A percentile compares a stretch with the other conserved stretches of the same genome.
Evolutionary conservation across 139 green algal genomes (phyloP).

Genomic region (Coccomyxa sp.): DNA sequence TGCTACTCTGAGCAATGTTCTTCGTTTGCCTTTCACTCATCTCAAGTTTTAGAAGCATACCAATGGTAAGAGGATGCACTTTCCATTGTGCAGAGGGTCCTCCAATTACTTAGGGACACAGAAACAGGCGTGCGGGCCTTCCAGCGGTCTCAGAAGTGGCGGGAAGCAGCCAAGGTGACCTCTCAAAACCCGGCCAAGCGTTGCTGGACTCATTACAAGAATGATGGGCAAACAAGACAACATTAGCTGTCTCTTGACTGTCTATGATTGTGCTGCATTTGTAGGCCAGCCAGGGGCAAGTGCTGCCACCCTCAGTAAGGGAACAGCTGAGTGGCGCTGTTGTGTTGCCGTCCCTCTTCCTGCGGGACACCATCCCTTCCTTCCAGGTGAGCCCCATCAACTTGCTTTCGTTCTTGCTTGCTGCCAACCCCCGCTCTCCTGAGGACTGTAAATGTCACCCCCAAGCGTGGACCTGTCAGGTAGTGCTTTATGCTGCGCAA

Average conservation of each 20-base stretch:
- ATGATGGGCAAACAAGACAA: neutral
- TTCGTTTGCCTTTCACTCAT: too few relatives aligned
- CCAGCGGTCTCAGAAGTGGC: constrained; percentile 31
- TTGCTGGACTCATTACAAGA: neutral
- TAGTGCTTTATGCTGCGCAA: too few relatives aligned
- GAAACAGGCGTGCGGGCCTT: constrained; percentile 34
- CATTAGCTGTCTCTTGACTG: neutral
- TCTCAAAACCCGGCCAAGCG: neutral
- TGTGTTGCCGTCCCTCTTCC: constrained; percentile 24
- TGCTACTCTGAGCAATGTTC: too few relatives aligned
- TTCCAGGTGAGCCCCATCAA: neutral
- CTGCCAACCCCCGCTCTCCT: too few relatives aligned
- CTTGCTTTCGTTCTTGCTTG: neutral
- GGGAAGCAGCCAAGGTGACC: constrained; percentile 17
- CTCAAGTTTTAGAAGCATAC: neutral
- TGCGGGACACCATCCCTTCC: neutral
- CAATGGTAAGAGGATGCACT: neutral
- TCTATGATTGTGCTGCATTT: neutral
- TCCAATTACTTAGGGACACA: constrained; percentile 25
- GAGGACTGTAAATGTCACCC: too few relatives aligned
- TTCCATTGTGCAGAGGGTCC: neutral
- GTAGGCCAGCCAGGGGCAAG: neutral
- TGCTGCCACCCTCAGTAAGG: constrained; percentile 7
- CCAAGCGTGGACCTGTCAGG: too few relatives aligned
- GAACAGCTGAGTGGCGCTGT: constrained; percentile 20